Evolutionary conservation across 345 rosid species (phyloP).

Genomic region (Triadica sebifera): DNA sequence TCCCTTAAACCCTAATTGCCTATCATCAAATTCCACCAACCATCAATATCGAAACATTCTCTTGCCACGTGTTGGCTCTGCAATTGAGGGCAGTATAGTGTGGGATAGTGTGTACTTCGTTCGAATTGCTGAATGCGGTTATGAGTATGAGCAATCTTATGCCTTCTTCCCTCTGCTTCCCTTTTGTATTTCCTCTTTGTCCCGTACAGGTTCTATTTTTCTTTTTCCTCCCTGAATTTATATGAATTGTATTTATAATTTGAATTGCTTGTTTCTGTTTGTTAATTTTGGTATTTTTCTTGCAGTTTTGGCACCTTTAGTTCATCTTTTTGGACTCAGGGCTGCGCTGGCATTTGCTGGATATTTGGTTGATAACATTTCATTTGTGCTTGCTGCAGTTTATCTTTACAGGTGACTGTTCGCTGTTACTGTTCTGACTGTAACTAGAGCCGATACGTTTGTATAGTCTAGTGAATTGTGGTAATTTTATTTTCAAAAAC

Average conservation of each 20-base stretch:
- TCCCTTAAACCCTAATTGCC: constrained; percentile 55
- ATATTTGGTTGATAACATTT: constrained; percentile 58
- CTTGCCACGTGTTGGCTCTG: constrained; percentile 38
- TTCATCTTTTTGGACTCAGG: constrained; percentile 61
- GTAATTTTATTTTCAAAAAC: not conserved
- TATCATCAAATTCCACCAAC: constrained; percentile 22
- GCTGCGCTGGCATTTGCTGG: constrained; percentile 84
- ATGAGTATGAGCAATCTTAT: constrained; percentile 87
- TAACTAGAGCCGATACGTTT: not conserved
- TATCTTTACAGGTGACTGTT: constrained; percentile 35
- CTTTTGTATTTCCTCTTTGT: constrained; percentile 43
- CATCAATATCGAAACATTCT: constrained; percentile 15
- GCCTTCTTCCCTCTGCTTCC: constrained; percentile 93
- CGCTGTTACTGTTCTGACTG: not conserved
- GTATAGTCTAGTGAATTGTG: not conserved
- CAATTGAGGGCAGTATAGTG: constrained; percentile 55
- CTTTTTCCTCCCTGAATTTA: not conserved
- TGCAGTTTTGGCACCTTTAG: constrained; percentile 75
- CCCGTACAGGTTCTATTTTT: constrained; percentile 54
- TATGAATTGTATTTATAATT: not conserved
- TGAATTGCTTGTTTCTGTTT: not conserved
- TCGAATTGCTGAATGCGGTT: constrained; percentile 79
- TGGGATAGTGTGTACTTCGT: constrained; percentile 92
- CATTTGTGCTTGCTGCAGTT: constrained; percentile 47
- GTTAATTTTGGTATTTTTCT: constrained; percentile 4